These are phyloP conservation scores for Euphrasia arctica DNA, from an alignment of 305 asterid species.

Conservation along the genomic window DNA sequence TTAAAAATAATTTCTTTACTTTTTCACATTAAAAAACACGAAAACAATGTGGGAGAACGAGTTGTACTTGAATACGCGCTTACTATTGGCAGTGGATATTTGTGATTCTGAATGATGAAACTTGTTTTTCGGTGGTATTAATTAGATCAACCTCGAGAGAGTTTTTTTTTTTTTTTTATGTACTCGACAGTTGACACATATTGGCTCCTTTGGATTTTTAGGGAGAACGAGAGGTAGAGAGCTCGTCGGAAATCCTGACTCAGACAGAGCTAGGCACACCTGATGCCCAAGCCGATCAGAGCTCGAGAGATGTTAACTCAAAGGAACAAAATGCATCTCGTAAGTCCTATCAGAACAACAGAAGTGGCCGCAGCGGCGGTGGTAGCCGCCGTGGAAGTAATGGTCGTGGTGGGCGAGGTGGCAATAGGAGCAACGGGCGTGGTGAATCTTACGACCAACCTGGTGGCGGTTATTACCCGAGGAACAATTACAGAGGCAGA, in stretches of 20 bases:
- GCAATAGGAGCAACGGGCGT: slow-evolving; percentile 54
- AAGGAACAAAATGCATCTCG: slow-evolving; percentile 43
- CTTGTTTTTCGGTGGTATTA: too few species aligned
- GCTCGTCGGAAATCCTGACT: slow-evolving; percentile 33
- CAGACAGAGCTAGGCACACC: slow-evolving; percentile 35
- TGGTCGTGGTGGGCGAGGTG: slow-evolving; percentile 62
- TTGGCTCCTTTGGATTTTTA: slow-evolving; percentile 17
- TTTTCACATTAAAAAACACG: too few species aligned
- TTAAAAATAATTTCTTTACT: too few species aligned
- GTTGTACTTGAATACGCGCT: too few species aligned
- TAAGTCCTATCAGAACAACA: slow-evolving; percentile 41
- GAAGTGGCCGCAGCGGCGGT: slow-evolving; percentile 55
- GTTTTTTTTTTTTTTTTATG: background rate
- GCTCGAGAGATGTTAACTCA: slow-evolving; percentile 34
- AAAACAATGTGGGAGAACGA: too few species aligned
- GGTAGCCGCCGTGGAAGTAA: slow-evolving; percentile 35
- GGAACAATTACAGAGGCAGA: slow-evolving; percentile 59
- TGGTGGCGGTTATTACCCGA: slow-evolving; percentile 39
- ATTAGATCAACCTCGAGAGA: too few species aligned
- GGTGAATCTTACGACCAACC: slow-evolving; percentile 49
- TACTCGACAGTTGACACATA: background rate
- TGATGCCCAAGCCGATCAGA: slow-evolving; percentile 36
- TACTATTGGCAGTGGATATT: too few species aligned
- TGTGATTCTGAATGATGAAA: too few species aligned
- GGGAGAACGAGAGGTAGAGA: slow-evolving; percentile 43